Conservation (phyloP, 495 filamentous ascomycete species). For the Cenococcum geophilum region DNA sequence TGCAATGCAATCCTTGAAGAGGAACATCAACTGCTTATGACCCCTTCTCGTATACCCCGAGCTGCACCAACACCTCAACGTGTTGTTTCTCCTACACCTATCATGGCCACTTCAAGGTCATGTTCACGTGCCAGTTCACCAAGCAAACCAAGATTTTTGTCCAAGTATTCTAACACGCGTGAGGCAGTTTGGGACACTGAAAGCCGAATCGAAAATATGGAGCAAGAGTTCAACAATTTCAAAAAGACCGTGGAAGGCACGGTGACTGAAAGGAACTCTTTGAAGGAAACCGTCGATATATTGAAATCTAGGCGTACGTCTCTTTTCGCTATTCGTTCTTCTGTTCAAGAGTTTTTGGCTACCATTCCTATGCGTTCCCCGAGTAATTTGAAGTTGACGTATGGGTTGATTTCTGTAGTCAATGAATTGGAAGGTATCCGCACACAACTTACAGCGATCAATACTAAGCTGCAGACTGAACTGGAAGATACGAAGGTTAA, state of each 20-base stretch:
- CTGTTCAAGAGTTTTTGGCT: not conserved
- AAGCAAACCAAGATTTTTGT: slow-evolving; percentile 53
- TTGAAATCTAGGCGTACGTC: slow-evolving; percentile 68
- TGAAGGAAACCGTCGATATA: slow-evolving; percentile 63
- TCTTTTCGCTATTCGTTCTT: slow-evolving; percentile 6
- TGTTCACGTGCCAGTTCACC: slow-evolving; percentile 33
- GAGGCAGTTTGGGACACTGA: slow-evolving; percentile 68
- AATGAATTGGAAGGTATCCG: slow-evolving; percentile 58
- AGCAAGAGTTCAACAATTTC: slow-evolving; percentile 48
- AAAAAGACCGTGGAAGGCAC: slow-evolving; percentile 57
- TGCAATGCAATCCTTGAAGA: not conserved
- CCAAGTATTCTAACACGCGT: slow-evolving; percentile 61
- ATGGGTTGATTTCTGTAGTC: slow-evolving; percentile 46
- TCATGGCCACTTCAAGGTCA: slow-evolving; percentile 31
- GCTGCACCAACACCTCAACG: slow-evolving; percentile 8
- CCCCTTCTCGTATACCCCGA: slow-evolving; percentile 7
- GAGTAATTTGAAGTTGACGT: slow-evolving; percentile 15
- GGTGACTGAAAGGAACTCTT: slow-evolving; percentile 51
- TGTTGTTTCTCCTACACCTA: slow-evolving; percentile 6
- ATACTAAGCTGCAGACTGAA: slow-evolving; percentile 51
- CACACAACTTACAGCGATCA: slow-evolving; percentile 51
- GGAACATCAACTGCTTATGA: not conserved
- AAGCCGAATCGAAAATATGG: slow-evolving; percentile 57
- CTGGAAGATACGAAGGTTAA: slow-evolving; percentile 52
- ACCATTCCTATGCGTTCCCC: not conserved